Conservation (phyloP, 2,329 filamentous ascomycete genomes). For the Colletotrichum costaricense region DNA sequence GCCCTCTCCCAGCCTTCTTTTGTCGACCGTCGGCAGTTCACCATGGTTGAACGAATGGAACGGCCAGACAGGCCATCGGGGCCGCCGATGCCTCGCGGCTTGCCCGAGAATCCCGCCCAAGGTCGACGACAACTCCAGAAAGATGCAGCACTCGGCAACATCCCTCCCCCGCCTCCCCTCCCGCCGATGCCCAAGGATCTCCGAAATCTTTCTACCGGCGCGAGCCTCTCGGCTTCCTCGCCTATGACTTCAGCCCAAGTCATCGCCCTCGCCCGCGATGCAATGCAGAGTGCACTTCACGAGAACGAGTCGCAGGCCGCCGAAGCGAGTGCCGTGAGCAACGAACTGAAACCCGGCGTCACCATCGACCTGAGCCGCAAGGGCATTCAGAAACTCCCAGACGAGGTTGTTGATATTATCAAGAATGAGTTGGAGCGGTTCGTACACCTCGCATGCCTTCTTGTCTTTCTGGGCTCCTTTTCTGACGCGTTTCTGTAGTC, state of each 20-base stretch:
- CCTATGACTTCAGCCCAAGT: conserved; percentile 72
- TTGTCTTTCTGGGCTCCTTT: conserved; percentile 4
- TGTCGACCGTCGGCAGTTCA: conserved; percentile 14
- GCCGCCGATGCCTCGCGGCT: conserved; percentile 47
- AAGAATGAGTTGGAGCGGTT: conserved; percentile 80
- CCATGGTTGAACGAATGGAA: conserved; percentile 36
- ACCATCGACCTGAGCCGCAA: conserved; percentile 84
- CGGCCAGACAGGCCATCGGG: conserved; percentile 40
- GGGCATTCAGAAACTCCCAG: conserved; percentile 76
- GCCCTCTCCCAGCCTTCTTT: neutral
- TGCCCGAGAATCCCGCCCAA: conserved; percentile 54
- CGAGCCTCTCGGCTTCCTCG: conserved; percentile 60
- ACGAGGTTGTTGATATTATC: conserved; percentile 80
- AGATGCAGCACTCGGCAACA: conserved; percentile 51
- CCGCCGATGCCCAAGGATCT: conserved; percentile 58
- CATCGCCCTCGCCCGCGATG: conserved; percentile 72
- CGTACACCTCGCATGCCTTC: conserved; percentile 39
- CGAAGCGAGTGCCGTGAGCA: conserved; percentile 69
- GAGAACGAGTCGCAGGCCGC: conserved; percentile 73
- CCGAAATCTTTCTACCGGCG: conserved; percentile 58
- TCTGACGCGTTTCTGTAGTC: conserved; percentile 55
- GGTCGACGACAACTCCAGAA: conserved; percentile 52
- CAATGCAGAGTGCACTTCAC: conserved; percentile 74
- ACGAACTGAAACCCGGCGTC: conserved; percentile 74
- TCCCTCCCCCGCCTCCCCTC: conserved; percentile 52